These are phyloP conservation scores for Dryas alaskensis DNA, from an alignment of 306 rosid genomes.

Conservation along the genomic window DNA sequence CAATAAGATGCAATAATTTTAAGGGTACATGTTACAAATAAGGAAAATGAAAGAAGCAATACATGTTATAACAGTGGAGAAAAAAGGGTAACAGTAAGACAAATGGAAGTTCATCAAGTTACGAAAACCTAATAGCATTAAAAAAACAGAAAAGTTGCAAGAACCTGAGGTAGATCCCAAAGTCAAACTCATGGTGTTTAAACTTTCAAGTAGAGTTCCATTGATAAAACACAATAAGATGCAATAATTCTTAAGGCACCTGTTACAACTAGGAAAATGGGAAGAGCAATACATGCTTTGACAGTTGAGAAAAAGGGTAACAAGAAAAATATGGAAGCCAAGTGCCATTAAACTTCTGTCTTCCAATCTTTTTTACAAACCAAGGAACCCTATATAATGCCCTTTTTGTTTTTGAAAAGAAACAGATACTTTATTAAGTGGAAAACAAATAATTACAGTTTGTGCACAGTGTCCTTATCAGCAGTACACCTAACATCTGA, in stretches of 20 bases:
- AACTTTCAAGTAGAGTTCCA: neutral
- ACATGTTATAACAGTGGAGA: neutral
- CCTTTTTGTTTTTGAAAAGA: no score
- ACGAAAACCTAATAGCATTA: conserved; percentile 18
- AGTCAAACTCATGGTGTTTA: neutral
- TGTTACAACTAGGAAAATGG: neutral
- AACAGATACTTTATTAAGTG: no score
- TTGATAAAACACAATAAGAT: neutral
- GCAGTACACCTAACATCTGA: no score
- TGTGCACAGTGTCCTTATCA: no score
- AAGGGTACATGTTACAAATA: neutral
- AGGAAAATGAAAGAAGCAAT: neutral
- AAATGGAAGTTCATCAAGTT: conserved; percentile 57
- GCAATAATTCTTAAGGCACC: neutral
- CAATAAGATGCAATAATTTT: neutral
- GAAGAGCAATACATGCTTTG: neutral
- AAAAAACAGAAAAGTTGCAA: no score
- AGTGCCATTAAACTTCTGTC: neutral
- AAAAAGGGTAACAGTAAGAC: neutral
- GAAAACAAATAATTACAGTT: no score
- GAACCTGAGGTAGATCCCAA: conserved; percentile 41
- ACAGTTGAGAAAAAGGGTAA: neutral
- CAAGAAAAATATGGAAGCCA: conserved; percentile 24
- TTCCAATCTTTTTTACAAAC: neutral
- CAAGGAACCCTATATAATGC: neutral